Evolutionary conservation across 768 basidiomycete genomes (phyloP).

Genomic region (Hygrophoropsis aurantiaca): DNA sequence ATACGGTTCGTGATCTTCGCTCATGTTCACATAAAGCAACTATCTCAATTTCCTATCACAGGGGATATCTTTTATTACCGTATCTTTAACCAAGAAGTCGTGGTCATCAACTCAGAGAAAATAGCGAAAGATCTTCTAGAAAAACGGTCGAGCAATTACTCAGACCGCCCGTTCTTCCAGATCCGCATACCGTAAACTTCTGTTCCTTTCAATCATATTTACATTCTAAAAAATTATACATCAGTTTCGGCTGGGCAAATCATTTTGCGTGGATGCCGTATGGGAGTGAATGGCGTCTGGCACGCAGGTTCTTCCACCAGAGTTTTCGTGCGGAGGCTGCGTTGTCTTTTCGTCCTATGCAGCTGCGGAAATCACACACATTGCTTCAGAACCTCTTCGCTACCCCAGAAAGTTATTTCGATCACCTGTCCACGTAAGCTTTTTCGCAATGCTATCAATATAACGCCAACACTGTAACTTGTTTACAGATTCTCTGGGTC

Average conservation of each 20-base stretch:
- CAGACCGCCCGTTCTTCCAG: constrained; percentile 29
- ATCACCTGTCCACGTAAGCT: constrained; percentile 23
- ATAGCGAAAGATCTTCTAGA: constrained; percentile 35
- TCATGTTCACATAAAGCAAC: neutral
- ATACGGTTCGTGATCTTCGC: constrained; percentile 39
- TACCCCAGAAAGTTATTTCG: constrained; percentile 27
- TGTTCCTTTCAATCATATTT: no score
- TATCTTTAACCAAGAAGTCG: constrained; percentile 23
- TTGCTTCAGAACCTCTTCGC: constrained; percentile 6
- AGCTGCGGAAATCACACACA: neutral
- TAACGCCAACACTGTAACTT: neutral
- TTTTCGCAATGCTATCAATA: neutral
- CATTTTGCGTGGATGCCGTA: neutral
- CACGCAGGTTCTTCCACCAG: constrained; percentile 2
- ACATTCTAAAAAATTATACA: neutral
- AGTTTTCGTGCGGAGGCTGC: constrained; percentile 3
- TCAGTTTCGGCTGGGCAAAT: neutral
- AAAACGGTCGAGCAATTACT: constrained; percentile 37
- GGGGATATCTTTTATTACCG: constrained; percentile 31
- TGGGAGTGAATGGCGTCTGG: neutral
- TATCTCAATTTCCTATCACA: neutral
- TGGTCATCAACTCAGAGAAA: constrained; percentile 36
- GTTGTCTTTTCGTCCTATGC: constrained; percentile 3
- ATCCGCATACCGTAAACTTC: neutral
- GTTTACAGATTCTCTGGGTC: constrained; percentile 23